Evolutionary conservation across 495 filamentous ascomycete species (phyloP).

Genomic region (Gamarada debralockiae): DNA sequence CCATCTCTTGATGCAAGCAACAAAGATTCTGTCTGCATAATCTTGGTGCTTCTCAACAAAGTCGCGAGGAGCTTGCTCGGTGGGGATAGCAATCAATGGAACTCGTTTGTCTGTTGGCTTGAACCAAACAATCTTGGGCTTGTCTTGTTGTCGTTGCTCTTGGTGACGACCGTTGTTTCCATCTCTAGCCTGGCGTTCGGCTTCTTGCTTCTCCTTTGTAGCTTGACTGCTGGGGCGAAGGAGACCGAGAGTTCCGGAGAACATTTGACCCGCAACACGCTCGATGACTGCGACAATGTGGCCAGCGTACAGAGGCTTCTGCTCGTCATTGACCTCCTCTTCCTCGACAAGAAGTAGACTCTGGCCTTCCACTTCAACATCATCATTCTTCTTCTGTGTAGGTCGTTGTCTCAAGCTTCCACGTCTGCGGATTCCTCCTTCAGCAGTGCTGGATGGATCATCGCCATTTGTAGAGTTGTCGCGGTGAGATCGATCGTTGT

Average conservation of each 20-base stretch:
- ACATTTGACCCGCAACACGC: conserved; percentile 97
- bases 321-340: conserved; percentile 97
- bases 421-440: conserved; percentile 84
- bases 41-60: conserved; percentile 99
- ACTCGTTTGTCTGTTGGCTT: conserved; percentile 99
- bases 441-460: conserved; percentile 55
- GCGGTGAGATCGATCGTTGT: conserved; percentile 53
- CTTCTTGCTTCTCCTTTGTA: conserved; percentile 99
- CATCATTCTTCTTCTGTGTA: conserved; percentile 99
- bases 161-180: conserved; percentile 71
- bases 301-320: conserved; percentile 94
- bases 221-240: conserved; percentile 96
- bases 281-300: conserved; percentile 97
- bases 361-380: conserved; percentile 98
- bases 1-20: conserved; percentile 99
- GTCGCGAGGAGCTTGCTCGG: conserved; percentile 94
- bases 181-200: conserved; percentile 88
- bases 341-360: conserved; percentile 95
- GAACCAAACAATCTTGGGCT: conserved; percentile 99
- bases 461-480: conserved; percentile 52
- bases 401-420: conserved; percentile 94
- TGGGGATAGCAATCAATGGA: conserved; percentile 95
- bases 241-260: conserved; percentile 91
- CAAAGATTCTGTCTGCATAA: conserved; percentile 95
- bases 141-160: conserved; percentile 79